Conservation (phyloP, 2,329 filamentous ascomycete species). For the Leptographium lundbergii region DNA sequence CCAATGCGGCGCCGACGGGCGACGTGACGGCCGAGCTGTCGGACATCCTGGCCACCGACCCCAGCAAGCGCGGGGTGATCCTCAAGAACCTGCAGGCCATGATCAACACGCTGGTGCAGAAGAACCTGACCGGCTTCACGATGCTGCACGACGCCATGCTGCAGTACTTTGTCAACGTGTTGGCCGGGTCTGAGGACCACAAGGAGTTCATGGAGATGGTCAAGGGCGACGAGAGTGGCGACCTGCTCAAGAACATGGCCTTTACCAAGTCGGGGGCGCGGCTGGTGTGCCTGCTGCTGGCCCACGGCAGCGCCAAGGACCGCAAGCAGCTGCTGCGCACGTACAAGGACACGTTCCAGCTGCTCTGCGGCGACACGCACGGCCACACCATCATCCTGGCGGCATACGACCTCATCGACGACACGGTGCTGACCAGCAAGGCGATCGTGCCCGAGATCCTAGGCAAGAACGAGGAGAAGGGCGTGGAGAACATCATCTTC, state of each 20-base stretch:
- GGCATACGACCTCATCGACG: slow-evolving; percentile 84
- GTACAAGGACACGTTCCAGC: slow-evolving; percentile 79
- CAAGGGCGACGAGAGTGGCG: slow-evolving; percentile 82
- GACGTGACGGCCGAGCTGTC: slow-evolving; percentile 56
- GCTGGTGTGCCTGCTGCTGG: slow-evolving; percentile 68
- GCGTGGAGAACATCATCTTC: slow-evolving; percentile 50
- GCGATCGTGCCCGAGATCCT: slow-evolving; percentile 78
- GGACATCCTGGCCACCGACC: slow-evolving; percentile 59
- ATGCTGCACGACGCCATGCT: slow-evolving; percentile 98
- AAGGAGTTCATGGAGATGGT: slow-evolving; percentile 81
- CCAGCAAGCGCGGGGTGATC: slow-evolving; percentile 77
- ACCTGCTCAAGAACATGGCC: slow-evolving; percentile 86
- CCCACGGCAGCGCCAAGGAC: slow-evolving; percentile 82
- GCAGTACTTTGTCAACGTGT: slow-evolving; percentile 80
- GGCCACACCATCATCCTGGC: slow-evolving; percentile 74
- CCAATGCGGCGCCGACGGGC: slow-evolving; percentile 22
- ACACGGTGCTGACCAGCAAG: slow-evolving; percentile 80
- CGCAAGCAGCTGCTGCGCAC: slow-evolving; percentile 74
- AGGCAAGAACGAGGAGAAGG: slow-evolving; percentile 52
- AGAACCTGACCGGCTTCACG: slow-evolving; percentile 92
- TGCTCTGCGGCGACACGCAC: slow-evolving; percentile 69
- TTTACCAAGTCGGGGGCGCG: slow-evolving; percentile 85
- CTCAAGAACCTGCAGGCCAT: slow-evolving; percentile 76
- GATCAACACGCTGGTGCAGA: slow-evolving; percentile 88
- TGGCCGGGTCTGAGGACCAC: slow-evolving; percentile 66